Percentiles rank a stretch among this genome's conserved stretches.
phyloP scores from a whole-genome alignment of 2,329 filamentous ascomycete genomes.

The Aplosporella prunicola region DNA sequence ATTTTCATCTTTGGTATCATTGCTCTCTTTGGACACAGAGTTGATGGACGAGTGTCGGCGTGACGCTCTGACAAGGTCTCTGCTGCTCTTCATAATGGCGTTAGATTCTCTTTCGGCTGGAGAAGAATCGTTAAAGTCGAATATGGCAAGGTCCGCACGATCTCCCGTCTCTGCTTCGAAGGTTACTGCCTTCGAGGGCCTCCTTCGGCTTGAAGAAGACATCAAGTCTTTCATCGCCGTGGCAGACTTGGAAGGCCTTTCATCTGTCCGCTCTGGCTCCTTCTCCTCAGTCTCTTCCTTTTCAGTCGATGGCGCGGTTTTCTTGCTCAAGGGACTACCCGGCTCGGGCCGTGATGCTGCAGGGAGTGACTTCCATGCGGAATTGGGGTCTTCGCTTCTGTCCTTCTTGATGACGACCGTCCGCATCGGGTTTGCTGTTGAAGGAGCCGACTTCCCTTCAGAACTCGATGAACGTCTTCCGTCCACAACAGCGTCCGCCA shows the following conservation, averaged over 20 bases:
- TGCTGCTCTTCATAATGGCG: constrained; percentile 19
- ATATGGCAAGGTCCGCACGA: constrained; percentile 26
- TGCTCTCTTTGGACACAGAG: constrained; percentile 15
- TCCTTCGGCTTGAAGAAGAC: constrained; percentile 20
- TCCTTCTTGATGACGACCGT: constrained; percentile 21
- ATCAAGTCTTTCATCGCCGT: constrained; percentile 26
- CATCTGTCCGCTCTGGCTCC: not conserved
- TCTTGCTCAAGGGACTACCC: constrained; percentile 29
- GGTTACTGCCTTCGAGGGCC: constrained; percentile 7
- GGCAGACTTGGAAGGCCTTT: constrained; percentile 22
- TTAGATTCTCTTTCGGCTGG: constrained; percentile 13
- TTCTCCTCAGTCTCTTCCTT: constrained; percentile 14
- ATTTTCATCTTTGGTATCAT: constrained; percentile 15
- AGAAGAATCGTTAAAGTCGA: constrained; percentile 28
- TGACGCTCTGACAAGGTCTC: constrained; percentile 21
- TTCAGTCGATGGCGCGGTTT: constrained; percentile 15
- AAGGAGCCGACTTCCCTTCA: constrained; percentile 12
- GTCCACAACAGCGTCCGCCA: constrained; percentile 35
- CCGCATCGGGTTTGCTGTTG: constrained; percentile 6
- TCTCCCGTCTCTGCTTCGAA: constrained; percentile 13
- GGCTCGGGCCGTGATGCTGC: constrained; percentile 12
- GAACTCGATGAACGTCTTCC: constrained; percentile 13
- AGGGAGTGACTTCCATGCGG: constrained; percentile 22
- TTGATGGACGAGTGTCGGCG: constrained; percentile 25
- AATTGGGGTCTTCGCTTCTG: constrained; percentile 13